Base-by-base conservation (phyloP, 805 yeast genomes). In the Millerozyma acaciae region DNA sequence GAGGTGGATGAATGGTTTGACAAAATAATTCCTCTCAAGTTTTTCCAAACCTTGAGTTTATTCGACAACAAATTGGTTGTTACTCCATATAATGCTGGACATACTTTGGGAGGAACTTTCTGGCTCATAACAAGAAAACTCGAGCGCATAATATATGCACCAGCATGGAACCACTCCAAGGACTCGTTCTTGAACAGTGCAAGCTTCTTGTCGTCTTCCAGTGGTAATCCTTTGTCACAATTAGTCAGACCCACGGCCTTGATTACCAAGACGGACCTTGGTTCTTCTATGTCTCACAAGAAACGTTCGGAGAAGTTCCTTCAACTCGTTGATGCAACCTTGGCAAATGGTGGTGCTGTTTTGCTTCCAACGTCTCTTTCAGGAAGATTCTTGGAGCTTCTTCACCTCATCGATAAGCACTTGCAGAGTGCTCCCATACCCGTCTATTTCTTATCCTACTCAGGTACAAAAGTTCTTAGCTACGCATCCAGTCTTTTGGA, bases 151-250 rank as follows among this genome's bases (percentile, higher is more conserved):
- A 65, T 90, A 2, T 86, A 87, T 55, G 95, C 96, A 0, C 88
- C 93, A 2, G 78, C 84, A 28, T 93, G 97, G 97, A 90, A 89
- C 55, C 97, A 93, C 53, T 80, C 97, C 1, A 79, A 78, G 43
- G 97, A 90, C 51, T 73, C 85, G 0, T 88, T 88, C 45, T 60
- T 93, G 33, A 83, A 81, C 37, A 48, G 54, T 35, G 62, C 62
- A 16, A 47, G 55, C 23, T 55, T 57, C 35, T 45, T 56, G n/a
- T 47, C 56, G 4, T 26, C 53, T 8, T 32, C 55, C 3, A 65
- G 69, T 18, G 87, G 88, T 8, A 75, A 68, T 26, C 78, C 87
- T 1, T 60, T 78, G n/a, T 69, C 84, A 1, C 72, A 75, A 25
- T 63, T 89, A 18, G 48, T 75, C 40, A 69, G 94, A 51, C 96